Evolutionary conservation across 768 basidiomycete genomes (phyloP).

Genomic region (Tylopilus intermedius): DNA sequence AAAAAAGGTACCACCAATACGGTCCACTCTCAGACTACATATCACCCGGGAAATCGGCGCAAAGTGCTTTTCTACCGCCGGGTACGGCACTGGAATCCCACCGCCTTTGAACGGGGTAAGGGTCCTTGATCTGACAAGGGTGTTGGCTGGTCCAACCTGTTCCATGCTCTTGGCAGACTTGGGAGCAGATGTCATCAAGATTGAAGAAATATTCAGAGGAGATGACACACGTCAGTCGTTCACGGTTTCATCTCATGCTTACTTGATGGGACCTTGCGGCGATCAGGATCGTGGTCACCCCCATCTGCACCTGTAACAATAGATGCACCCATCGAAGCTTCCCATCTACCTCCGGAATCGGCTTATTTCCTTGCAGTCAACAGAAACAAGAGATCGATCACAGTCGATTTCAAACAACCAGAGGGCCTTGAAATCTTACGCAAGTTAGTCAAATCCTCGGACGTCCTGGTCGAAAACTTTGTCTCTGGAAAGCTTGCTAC

Average conservation of each 20-base stretch:
- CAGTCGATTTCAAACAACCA: constrained; percentile 78
- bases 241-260: constrained; percentile 6
- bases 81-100: constrained; percentile 46
- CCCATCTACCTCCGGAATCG: constrained; percentile 79
- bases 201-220: constrained; percentile 74
- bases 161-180: constrained; percentile 92
- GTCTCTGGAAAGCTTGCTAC: constrained; percentile 78
- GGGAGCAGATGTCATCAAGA: constrained; percentile 90
- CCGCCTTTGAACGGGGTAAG: constrained; percentile 77
- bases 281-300: constrained; percentile 59
- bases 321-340: constrained; percentile 46
- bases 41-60: not conserved
- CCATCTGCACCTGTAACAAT: constrained; percentile 50
- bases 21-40: not conserved
- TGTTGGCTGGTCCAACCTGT: constrained; percentile 88
- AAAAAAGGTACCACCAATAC: not conserved
- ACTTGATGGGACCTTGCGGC: constrained; percentile 12
- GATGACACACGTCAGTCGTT: constrained; percentile 77
- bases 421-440: constrained; percentile 74
- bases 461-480: constrained; percentile 89
- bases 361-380: constrained; percentile 90
- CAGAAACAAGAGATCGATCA: constrained; percentile 84
- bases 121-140: constrained; percentile 85
- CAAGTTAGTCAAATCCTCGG: constrained; percentile 65
- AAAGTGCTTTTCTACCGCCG: constrained; percentile 10